Base-by-base conservation (phyloP, 768 basidiomycete species). In the Dentipellis sp. region DNA sequence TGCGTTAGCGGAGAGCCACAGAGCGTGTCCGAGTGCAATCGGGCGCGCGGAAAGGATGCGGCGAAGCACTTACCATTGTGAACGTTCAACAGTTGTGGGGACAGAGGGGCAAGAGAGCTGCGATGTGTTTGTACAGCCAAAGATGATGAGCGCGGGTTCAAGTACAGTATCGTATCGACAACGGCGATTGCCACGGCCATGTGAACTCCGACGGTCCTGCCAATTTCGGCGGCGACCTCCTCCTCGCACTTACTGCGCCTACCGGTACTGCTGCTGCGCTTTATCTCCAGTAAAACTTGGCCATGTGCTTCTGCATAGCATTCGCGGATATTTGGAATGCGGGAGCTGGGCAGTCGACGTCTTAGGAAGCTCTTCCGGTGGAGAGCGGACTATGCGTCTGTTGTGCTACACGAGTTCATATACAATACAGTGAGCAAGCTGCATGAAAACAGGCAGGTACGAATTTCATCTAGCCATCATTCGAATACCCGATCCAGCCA, bases 401-500 rank as follows among this genome's bases (percentile, higher is more conserved):
- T 29, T 29, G 29, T 29, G 29, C 29, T 29, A 29, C 29, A 29
- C 29, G 29, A 29, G 29, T 29, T 29, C 29, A 29, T 29, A 29
- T 29, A 29, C 29, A 29, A 29, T 29, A 29, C 29, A 29, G 29
- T 3, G 29, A 29, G 29, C 39, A 40, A n/a, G 39, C 39, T 40
- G n/a, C 40, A 42, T 42, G 40, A 42, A 42, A 42, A 4, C 14
- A 14, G 40, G 14, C 12, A 12, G n/a, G 16, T 39, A 16, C 14
- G 52, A 39, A 35, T 34, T 17, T 35, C 23, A 39, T 53, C 40
- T 14, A 14, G 37, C 39, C 19, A 42, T 71, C 75, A 83, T 56
- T 74, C 78, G 67, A 93, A 91, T 12, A 91, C 89, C 56, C 84
- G 77, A 62, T 86, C 82, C 59, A 94, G 69, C 86, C 91, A 94